Evolutionary conservation across 495 filamentous ascomycete species (phyloP), one percentile per base, ranked within the genome.

Genomic region (Aspergillus ellipticus): DNA sequence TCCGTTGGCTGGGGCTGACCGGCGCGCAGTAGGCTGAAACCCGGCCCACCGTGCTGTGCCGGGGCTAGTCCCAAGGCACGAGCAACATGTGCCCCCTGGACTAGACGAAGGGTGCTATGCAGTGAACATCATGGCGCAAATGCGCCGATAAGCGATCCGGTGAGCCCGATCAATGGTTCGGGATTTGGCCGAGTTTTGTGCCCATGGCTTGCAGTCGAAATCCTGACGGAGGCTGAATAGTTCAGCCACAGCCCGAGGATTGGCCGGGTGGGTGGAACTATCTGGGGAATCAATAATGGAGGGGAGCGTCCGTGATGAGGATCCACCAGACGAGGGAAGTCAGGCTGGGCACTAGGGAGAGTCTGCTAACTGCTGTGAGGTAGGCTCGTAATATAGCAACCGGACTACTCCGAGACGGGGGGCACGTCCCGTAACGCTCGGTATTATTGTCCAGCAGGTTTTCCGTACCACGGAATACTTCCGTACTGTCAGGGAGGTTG

Each of bases 1-100:
- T 48, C 45, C 45, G 45, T 48, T 48, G 45, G 45, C 45, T 29
- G 45, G 45, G 45, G 45, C 45, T 28, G 45, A 29, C 45, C 45
- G 45, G 45, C 24, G 45, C 45, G 28, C 45, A 48, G 45, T 48
- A 48, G 45, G 45, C 45, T 48, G 45, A 48, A 48, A 48, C 45
- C n/a, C 24, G 45, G 45, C 45, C 45, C 22, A 29, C 45, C 45
- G 13, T 22, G 43, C 13, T 3, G 2, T 16, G 13, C 16, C 28
- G 4, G 15, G 6, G 9, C 24, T n/a, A 48, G 24, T 48, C 15
- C 22, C 15, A 28, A 28, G 16, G n/a, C 13, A 26, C 21, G 6
- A 47, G 43, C 43, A 47, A 13, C 43, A 13, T 24, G 43, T 22
- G 20, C 26, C 22, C 24, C 43, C 26, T 22, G 26, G 26, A 21